phyloP scores from a whole-genome alignment of 1,284 basidiomycete genomes.

The Inonotus hispidus region DNA sequence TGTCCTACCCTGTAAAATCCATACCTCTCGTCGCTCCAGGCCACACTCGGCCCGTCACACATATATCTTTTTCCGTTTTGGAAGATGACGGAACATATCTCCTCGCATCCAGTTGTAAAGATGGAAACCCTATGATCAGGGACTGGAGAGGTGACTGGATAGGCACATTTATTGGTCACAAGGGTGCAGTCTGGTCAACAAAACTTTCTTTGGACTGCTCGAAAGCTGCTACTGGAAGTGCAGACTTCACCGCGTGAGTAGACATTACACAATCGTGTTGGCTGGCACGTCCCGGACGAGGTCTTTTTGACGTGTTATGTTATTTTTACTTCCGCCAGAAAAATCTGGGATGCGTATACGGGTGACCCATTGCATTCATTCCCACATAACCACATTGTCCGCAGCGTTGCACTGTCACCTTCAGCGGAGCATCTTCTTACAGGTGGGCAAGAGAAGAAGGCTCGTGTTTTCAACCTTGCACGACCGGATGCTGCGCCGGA shows the following conservation, averaged over 20 bases:
- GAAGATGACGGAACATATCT: conserved; percentile 82
- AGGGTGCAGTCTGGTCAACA: conserved; percentile 97
- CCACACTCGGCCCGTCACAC: conserved; percentile 85
- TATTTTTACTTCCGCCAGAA: conserved; percentile 44
- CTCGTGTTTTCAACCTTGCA: conserved; percentile 87
- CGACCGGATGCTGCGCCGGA: conserved; percentile 85
- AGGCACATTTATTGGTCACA: conserved; percentile 97
- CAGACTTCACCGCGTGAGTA: conserved; percentile 94
- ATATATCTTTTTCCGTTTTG: conserved; percentile 86
- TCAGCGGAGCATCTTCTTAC: conserved; percentile 67
- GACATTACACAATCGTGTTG: not conserved
- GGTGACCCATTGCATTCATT: conserved; percentile 88
- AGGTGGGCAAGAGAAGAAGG: conserved; percentile 98
- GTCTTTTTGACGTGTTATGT: conserved; percentile 1
- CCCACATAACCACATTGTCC: conserved; percentile 96
- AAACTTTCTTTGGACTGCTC: conserved; percentile 88
- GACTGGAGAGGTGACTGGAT: conserved; percentile 99
- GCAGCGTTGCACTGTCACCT: conserved; percentile 84
- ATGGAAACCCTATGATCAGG: conserved; percentile 93
- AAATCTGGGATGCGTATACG: conserved; percentile 96
- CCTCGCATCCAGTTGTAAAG: conserved; percentile 92
- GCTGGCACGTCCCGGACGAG: conserved; percentile 13
- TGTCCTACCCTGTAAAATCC: conserved; percentile 41
- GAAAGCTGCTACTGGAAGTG: conserved; percentile 88
- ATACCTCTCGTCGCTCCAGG: conserved; percentile 76